phyloP scores from a whole-genome alignment of 192 early-diverging fungal genomes.

The Mortierella antarctica region DNA sequence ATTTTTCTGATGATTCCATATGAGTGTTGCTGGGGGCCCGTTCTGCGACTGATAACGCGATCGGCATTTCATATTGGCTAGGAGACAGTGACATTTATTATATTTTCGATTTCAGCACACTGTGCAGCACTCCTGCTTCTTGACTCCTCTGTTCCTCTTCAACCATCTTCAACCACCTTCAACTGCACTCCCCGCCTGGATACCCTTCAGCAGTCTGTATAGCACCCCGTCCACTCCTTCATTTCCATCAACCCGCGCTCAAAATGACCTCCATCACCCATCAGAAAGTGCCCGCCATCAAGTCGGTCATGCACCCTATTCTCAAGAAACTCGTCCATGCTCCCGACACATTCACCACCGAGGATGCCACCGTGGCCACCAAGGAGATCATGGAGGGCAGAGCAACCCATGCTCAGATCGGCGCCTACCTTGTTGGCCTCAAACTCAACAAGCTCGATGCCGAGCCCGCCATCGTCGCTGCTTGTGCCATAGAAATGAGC shows the following conservation, averaged over 20 bases:
- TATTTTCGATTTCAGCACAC: too few species aligned
- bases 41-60: too few species aligned
- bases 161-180: background rate
- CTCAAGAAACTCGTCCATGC: slow-evolving; percentile 73
- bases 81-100: too few species aligned
- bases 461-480: slow-evolving; percentile 82
- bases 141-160: background rate
- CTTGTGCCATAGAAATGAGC: slow-evolving; percentile 80
- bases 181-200: background rate
- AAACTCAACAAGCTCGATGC: slow-evolving; percentile 76
- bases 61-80: too few species aligned
- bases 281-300: slow-evolving; percentile 38
- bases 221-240: background rate
- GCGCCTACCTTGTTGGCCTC: slow-evolving; percentile 86
- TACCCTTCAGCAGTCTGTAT: too few species aligned
- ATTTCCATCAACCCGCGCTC: background rate
- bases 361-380: slow-evolving; percentile 69
- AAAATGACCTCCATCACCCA: background rate
- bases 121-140: background rate
- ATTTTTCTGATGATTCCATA: too few species aligned
- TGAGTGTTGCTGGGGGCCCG: too few species aligned
- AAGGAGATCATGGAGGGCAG: slow-evolving; percentile 81
- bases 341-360: slow-evolving; percentile 70
- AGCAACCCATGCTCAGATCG: slow-evolving; percentile 86
- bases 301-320: slow-evolving; percentile 56